Base-by-base conservation (phyloP, 495 filamentous ascomycete genomes). In the Podospora sp. region DNA sequence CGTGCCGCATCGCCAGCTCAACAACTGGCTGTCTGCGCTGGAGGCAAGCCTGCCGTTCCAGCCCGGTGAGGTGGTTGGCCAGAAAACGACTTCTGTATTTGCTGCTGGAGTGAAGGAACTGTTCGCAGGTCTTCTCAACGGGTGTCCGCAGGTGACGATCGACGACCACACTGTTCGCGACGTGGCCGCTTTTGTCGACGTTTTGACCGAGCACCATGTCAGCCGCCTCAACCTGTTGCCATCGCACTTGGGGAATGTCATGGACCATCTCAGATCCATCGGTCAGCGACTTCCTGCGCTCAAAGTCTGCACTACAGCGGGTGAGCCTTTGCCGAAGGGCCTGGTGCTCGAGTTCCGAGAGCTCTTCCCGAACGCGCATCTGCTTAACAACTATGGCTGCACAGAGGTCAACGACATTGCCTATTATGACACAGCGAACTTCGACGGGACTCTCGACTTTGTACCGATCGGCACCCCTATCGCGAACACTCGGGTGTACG, bases 341-440 rank as follows among this genome's bases (percentile, higher is more conserved):
- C 2, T 55, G 52, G 52, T 55, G 20, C 20, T 55, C 52, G 24
- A 2, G 2, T 55, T 55, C 20, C 52, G 52, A 11, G 52, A 55
- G 52, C 14, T 55, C 9, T 55, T 55, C 20, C 52, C 52, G 14
- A 26, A n/a, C 20, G 52, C 16, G 52, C 52, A n/a, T n/a, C 52
- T 55, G 52, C 25, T 55, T n/a, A 55, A 55, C 52, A 22, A 55
- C 52, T 55, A 55, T 55, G 52, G 52, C 52, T 55, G 52, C 52
- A 55, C 52, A 4, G 52, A 55, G 20, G 20, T 55, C 7, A 55
- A 55, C 14, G 52, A 55, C 52, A 55, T 55, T 14, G 8, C 52
- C 16, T 55, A 55, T n/a, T 55, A 55, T n/a, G 52, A 55, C 52
- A 55, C 52, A n/a, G 52, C 52, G n/a, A 12, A 2, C 20, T 55